Evolutionary conservation across 2,329 filamentous ascomycete species (phyloP), one percentile per base, ranked within the genome.

Genomic region (Xylariomycetidae sp.): DNA sequence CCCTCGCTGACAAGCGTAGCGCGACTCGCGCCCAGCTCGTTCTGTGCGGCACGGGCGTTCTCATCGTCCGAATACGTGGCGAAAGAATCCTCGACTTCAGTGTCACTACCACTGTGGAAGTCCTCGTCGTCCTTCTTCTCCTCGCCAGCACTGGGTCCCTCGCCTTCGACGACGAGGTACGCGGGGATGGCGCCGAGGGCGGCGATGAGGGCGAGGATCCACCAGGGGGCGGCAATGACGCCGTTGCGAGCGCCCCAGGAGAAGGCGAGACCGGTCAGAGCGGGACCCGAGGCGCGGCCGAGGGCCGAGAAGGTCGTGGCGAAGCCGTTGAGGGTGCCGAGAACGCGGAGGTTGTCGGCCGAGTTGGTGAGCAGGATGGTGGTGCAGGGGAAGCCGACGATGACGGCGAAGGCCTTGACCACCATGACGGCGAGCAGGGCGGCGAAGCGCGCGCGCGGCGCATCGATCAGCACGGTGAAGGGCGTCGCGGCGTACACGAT

Each of bases 341-440:
- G 72, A 8, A 94, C 75, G 26, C 73, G 67, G 12, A 95, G 64
- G 34, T 82, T 88, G 1, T 70, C 62, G 4, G 87, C 87, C 8
- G 82, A 86, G 60, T 95, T 95, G 18, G 89, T 95, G 23, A 96
- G 72, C 29, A 96, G 68, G 47, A 96, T 95, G 5, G 86, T 94
- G 17, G 76, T 82, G 50, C 85, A 92, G 0, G 92, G 90, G 56
- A 95, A 95, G 1, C 83, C 83, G 50, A 95, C 82, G 43, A 93
- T 92, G 38, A 80, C 78, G 24, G 74, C 76, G 34, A 84, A 72
- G 8, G 82, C 81, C 57, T 94, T 93, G 49, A 80, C 47, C 25
- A 85, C 59, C 67, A 95, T 79, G 23, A 93, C 63, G 0, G 60
- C 38, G 35, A 88, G 69, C 31, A 94, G 67, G n/a, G 65, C 72